Evolutionary conservation across 139 green algal species (phyloP), one percentile per base, ranked within the genome.

Genomic region (Ostreobium quekettii): DNA sequence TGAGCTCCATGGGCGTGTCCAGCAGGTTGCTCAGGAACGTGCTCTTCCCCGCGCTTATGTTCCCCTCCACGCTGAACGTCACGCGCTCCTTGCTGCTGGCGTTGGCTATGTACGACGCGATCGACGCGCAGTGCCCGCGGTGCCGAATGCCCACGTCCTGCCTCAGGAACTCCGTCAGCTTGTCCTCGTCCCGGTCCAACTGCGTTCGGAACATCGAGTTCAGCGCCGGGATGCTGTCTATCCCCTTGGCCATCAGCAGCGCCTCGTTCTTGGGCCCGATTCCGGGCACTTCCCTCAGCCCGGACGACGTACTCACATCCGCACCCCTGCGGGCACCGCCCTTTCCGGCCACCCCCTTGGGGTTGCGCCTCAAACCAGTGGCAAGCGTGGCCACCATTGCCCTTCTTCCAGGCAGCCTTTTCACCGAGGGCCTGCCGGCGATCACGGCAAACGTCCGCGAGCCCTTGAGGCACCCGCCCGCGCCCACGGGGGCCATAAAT

Each of bases 1-100:
- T 71, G 39, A 91, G 57, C 28, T 74, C 39, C 15, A 79, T 36
- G 1, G 42, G 35, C 6, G 36, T 48, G 48, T 78, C 73, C 1
- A 60, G 35, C 4, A 87, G 49, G 29, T 86, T 80, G 5, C 80
- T 53, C 61, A 98, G 82, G 70, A 98, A 97, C 11, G 92, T 97
- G 62, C 73, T 88, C 75, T 99, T 99, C 39, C 93, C 93, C 30
- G 89, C 86, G 35, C 81, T 84, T 75, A 99, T 97, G 78, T 99
- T 99, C 35, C 93, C 93, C 78, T 99, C 93, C 26, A 99, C 87
- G 56, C 83, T 90, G 33, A 98, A 81, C 0, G 90, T 98, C 4
- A 98, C 74, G 11, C 61, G 7, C 6, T 66, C 30, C 7, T 47
- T 46, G 15, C 32, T 19, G 26, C 32, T 4, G 49, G 8, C 4